Percentiles rank a stretch among this genome's conserved stretches.
Evolutionary conservation across 1,284 basidiomycete genomes (phyloP).

Genomic region (Rhodotorula mucilaginosa): DNA sequence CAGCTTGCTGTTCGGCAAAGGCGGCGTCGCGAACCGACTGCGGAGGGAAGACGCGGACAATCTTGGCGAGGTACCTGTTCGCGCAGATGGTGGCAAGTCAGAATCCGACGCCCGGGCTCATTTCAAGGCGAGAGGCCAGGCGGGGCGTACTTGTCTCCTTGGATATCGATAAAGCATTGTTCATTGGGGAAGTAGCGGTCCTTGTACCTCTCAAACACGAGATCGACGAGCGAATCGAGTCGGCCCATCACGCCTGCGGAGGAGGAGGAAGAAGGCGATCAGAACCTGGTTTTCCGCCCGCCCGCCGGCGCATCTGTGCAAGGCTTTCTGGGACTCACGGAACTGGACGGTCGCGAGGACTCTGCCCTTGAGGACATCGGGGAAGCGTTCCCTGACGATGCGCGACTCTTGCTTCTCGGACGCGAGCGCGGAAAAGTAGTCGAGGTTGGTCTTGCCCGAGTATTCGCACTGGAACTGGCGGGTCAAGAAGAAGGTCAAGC

Average conservation of each 20-base stretch:
- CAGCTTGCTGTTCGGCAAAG: background rate
- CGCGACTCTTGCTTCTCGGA: constrained; percentile 85
- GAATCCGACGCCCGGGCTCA: constrained; percentile 54
- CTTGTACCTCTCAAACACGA: constrained; percentile 90
- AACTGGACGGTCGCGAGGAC: constrained; percentile 91
- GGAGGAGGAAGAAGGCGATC: background rate
- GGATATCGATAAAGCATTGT: constrained; percentile 51
- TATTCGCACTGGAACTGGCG: constrained; percentile 94
- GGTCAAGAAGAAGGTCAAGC: constrained; percentile 88
- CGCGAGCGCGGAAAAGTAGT: constrained; percentile 89
- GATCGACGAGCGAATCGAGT: constrained; percentile 88
- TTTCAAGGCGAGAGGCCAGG: background rate
- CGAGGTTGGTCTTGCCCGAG: constrained; percentile 85
- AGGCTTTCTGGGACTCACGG: constrained; percentile 61
- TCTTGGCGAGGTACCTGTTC: constrained; percentile 68
- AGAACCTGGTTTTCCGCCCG: background rate
- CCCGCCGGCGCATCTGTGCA: background rate
- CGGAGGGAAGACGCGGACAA: constrained; percentile 73
- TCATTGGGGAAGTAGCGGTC: constrained; percentile 90
- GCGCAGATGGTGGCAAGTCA: constrained; percentile 6
- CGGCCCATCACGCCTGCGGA: constrained; percentile 87
- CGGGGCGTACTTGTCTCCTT: constrained; percentile 44
- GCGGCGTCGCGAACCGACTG: constrained; percentile 51
- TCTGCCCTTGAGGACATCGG: constrained; percentile 84
- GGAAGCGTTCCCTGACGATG: constrained; percentile 84